A percentile compares a stretch with the other conserved stretches of the same genome.
Evolutionary conservation across 495 filamentous ascomycete genomes (phyloP).

Genomic region (Talaromyces liani): DNA sequence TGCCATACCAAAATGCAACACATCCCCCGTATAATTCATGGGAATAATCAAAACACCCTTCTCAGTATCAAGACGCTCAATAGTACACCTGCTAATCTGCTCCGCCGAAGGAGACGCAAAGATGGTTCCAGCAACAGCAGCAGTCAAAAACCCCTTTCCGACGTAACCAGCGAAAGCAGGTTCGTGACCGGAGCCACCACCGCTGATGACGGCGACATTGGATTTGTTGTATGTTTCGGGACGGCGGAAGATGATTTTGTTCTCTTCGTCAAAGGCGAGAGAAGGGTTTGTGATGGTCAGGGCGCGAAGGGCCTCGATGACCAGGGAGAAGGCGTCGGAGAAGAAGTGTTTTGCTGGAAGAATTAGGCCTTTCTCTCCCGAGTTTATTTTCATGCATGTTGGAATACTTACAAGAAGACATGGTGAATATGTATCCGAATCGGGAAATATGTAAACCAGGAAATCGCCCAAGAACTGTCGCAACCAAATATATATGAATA

Average conservation of each 20-base stretch:
- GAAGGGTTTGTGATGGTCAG: slow-evolving; percentile 81
- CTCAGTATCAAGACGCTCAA: slow-evolving; percentile 58
- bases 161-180: slow-evolving; percentile 75
- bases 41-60: slow-evolving; percentile 67
- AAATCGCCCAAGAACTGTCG: not conserved
- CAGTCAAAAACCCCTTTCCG: slow-evolving; percentile 69
- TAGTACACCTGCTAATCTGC: slow-evolving; percentile 74
- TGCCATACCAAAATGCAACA: slow-evolving; percentile 91
- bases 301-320: slow-evolving; percentile 68
- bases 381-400: not conserved
- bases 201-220: slow-evolving; percentile 77
- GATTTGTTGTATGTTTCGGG: slow-evolving; percentile 41
- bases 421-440: not conserved
- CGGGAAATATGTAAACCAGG: not conserved
- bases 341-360: slow-evolving; percentile 78
- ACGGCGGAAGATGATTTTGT: slow-evolving; percentile 83
- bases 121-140: slow-evolving; percentile 84
- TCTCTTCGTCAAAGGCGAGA: slow-evolving; percentile 65
- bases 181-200: slow-evolving; percentile 90
- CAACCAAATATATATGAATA: not conserved
- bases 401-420: slow-evolving; percentile 2
- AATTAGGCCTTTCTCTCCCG: not conserved
- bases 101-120: slow-evolving; percentile 85
- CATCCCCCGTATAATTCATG: slow-evolving; percentile 68
- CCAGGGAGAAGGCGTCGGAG: slow-evolving; percentile 73